Evolutionary conservation across 768 basidiomycete species (phyloP).

Genomic region (Artomyces pyxidatus): DNA sequence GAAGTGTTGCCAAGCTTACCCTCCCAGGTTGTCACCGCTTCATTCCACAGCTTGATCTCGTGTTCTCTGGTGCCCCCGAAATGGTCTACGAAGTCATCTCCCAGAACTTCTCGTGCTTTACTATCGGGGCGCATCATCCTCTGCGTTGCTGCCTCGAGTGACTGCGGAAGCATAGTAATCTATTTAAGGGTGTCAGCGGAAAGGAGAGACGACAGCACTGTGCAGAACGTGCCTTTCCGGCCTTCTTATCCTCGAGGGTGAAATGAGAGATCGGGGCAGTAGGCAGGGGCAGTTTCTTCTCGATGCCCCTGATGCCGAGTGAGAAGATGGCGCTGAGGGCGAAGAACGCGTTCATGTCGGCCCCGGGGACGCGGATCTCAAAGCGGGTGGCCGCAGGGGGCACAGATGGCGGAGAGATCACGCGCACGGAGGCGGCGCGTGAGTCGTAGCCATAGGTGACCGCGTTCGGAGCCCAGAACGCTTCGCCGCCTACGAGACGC

Average conservation of each 20-base stretch:
- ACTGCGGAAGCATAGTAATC: conserved; percentile 70
- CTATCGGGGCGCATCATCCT: conserved; percentile 74
- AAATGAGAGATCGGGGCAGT: conserved; percentile 62
- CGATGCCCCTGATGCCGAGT: conserved; percentile 82
- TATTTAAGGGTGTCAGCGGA: conserved; percentile 25
- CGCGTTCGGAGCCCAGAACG: conserved; percentile 91
- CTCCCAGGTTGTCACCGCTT: conserved; percentile 93
- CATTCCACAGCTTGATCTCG: conserved; percentile 79
- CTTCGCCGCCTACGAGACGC: conserved; percentile 87
- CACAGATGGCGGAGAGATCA: conserved; percentile 88
- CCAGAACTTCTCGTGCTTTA: conserved; percentile 82
- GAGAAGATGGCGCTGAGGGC: conserved; percentile 82
- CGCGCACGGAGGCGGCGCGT: conserved; percentile 83
- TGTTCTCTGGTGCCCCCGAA: conserved; percentile 93
- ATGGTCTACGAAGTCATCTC: conserved; percentile 89
- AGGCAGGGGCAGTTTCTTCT: conserved; percentile 59
- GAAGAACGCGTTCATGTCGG: conserved; percentile 94
- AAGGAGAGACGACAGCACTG: neutral
- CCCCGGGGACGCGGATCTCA: conserved; percentile 92
- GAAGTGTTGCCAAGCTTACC: conserved; percentile 51
- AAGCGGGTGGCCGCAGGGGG: conserved; percentile 76
- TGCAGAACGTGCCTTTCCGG: conserved; percentile 38
- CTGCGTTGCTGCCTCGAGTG: conserved; percentile 71
- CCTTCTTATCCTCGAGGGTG: conserved; percentile 46
- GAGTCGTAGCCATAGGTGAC: conserved; percentile 96